Percentiles rank a stretch among this genome's conserved stretches.
These are phyloP conservation scores for Tulasnella sp. DNA, from an alignment of 768 basidiomycete genomes.

Conservation along the genomic window DNA sequence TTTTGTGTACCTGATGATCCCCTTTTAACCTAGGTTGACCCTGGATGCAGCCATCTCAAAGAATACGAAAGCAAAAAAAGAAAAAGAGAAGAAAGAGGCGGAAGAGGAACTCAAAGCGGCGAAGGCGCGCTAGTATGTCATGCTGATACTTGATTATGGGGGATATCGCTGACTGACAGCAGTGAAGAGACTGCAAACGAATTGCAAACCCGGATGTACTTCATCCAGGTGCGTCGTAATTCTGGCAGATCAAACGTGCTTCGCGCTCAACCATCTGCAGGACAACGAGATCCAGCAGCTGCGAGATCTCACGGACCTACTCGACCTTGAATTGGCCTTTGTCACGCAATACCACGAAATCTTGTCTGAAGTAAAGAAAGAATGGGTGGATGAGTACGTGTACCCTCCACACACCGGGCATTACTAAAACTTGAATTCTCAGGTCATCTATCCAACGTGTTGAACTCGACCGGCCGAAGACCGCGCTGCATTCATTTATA, in stretches of 20 bases:
- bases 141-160: neutral
- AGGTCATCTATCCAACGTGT: constrained; percentile 27
- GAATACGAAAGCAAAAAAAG: constrained; percentile 66
- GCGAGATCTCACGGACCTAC: constrained; percentile 53
- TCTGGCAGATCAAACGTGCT: neutral
- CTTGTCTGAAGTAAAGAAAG: constrained; percentile 50
- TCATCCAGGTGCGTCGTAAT: constrained; percentile 32
- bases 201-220: constrained; percentile 63
- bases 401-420: neutral
- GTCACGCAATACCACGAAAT: constrained; percentile 62
- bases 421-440: constrained; percentile 1
- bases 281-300: constrained; percentile 64
- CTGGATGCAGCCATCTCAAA: constrained; percentile 66
- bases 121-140: constrained; percentile 58
- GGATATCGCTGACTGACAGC: constrained; percentile 1
- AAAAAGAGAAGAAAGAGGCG: constrained; percentile 55
- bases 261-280: constrained; percentile 34
- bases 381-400: constrained; percentile 58
- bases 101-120: constrained; percentile 70
- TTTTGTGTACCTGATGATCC: constrained; percentile 2
- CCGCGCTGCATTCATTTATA: constrained; percentile 23
- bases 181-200: constrained; percentile 85
- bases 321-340: constrained; percentile 64
- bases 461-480: constrained; percentile 21
- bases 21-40: constrained; percentile 39